phyloP scores from a whole-genome alignment of 768 basidiomycete species.

The Pleurotus ostreatus region DNA sequence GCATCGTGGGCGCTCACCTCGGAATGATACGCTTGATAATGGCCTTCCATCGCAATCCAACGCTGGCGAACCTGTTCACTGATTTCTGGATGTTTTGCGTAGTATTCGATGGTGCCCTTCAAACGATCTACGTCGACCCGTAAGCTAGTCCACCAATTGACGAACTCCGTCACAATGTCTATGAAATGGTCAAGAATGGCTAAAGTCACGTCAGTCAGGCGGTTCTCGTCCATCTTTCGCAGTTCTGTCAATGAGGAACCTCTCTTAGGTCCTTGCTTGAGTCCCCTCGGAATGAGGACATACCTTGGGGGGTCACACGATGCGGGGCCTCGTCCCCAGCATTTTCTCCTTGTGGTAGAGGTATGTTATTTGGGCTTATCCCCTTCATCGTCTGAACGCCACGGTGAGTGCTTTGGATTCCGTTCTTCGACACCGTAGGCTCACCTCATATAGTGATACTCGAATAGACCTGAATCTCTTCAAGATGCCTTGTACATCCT shows the following conservation, averaged over 20 bases:
- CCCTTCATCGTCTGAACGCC: too few relatives aligned
- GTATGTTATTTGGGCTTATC: too few relatives aligned
- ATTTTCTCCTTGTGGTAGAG: too few relatives aligned
- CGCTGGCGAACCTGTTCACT: not conserved
- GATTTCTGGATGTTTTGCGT: not conserved
- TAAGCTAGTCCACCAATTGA: conserved; percentile 1
- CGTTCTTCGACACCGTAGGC: too few relatives aligned
- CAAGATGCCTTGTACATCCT: not conserved
- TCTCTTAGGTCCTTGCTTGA: not conserved
- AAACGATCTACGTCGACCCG: not conserved
- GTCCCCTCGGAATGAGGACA: too few relatives aligned
- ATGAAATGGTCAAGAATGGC: conserved; percentile 1
- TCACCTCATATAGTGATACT: not conserved
- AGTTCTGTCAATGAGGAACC: not conserved
- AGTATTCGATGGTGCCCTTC: not conserved
- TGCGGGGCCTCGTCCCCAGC: too few relatives aligned
- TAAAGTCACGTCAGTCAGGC: not conserved
- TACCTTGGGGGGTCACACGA: too few relatives aligned
- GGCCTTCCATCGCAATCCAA: not conserved
- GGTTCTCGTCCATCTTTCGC: not conserved
- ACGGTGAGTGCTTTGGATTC: too few relatives aligned
- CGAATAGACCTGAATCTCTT: not conserved
- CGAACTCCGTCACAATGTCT: not conserved
- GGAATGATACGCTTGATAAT: not conserved
- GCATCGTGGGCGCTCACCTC: not conserved